Evolutionary conservation across 805 yeast species (phyloP), one percentile per base, ranked within the genome.

Genomic region (Starmerella vaccinii): DNA sequence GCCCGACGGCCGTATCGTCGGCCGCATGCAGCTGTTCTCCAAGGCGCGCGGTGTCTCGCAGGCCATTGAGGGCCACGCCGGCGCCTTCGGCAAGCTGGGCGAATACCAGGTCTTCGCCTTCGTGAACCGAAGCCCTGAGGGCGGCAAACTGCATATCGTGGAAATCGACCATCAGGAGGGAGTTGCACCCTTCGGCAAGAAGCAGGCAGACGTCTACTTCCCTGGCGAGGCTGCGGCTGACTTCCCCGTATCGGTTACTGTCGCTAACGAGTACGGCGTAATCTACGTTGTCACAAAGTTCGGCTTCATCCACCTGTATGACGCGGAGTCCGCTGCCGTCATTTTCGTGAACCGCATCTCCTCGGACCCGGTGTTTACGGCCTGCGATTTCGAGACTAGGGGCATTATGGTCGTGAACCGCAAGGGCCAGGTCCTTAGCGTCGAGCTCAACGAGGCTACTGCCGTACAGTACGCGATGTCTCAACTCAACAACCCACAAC

Each of bases 31-130:
- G 72, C 78, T 92, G 56, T 92, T 73, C 70, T 84, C 95, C 53
- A 84, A 82, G 65, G 79, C 82, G 49, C 81, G 97, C 70, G 84
- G 84, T 64, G 85, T 90, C 35, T 89, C 97, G 13, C 99, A 92
- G 71, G 89, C 95, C 19, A 86, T 92, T 61, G 97, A 92, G 64
- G 98, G 98, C 61, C 98, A 92, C 68, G 97, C 94, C 50, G 92
- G 95, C 53, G 79, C 80, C 38, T 92, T 92, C 70, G 87, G 95
- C 49, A 73, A 75, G 53, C 71, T 92, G 56, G 61, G 79, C 26
- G 69, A 68, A 42, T 84, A 95, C 46, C 88, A 86, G 68, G 80
- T 90, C 29, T 90, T 92, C 67, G 84, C 94, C 53, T 89, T 90
- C 64, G 97, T 95, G 61, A 87, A 88, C 70, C 82, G 92, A 68